Percentiles rank a stretch among this genome's conserved stretches.
Conservation (phyloP, 2,329 filamentous ascomycete genomes). For the Talaromyces piceae region DNA sequence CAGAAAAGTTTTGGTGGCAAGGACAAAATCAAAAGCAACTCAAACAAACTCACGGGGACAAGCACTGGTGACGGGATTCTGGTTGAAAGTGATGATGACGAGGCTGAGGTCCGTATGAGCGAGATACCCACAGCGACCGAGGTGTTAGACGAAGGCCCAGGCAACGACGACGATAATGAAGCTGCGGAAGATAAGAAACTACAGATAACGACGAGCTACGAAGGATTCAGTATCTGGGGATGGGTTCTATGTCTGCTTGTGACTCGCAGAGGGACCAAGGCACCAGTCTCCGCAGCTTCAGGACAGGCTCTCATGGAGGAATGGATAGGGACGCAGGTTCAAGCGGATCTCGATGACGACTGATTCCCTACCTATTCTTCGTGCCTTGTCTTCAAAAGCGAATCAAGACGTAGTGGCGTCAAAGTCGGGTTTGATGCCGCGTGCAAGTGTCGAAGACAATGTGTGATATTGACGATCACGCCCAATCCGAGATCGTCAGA, state of each 20-base stretch:
- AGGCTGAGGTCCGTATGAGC: constrained; percentile 44
- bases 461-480: neutral
- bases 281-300: constrained; percentile 29
- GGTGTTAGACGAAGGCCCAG: constrained; percentile 10
- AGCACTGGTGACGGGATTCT: constrained; percentile 46
- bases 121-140: constrained; percentile 45
- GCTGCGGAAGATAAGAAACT: constrained; percentile 84
- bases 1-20: constrained; percentile 66
- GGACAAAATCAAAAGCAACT: constrained; percentile 53
- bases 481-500: neutral
- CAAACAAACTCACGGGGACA: constrained; percentile 53
- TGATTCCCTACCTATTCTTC: constrained; percentile 12
- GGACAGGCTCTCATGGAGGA: constrained; percentile 73
- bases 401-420: neutral
- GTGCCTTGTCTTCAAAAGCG: neutral
- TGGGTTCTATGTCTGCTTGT: constrained; percentile 87
- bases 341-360: constrained; percentile 32
- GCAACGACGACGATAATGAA: constrained; percentile 15
- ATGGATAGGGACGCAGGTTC: constrained; percentile 72
- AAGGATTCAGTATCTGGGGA: constrained; percentile 93
- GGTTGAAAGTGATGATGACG: constrained; percentile 58
- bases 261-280: constrained; percentile 51
- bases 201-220: constrained; percentile 76
- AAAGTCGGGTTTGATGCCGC: neutral
- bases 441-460: neutral